Conservation (phyloP, 345 rosid species). For the Camelina sativa region DNA sequence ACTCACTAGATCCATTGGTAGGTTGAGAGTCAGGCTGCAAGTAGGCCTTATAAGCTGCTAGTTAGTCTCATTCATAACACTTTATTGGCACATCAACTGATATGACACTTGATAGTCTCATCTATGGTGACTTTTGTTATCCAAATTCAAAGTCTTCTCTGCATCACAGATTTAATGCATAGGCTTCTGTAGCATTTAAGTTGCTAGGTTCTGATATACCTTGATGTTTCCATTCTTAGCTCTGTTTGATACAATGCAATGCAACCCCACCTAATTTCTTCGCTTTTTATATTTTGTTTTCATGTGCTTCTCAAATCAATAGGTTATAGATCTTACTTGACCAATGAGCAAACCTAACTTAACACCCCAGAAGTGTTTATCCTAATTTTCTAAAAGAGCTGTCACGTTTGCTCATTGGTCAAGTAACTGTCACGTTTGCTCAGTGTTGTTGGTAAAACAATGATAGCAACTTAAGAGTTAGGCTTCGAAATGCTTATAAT, state of each 20-base stretch:
- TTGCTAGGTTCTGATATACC: conserved; percentile 31
- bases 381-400: no score
- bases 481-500: no score
- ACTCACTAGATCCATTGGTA: conserved; percentile 12
- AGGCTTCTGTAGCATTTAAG: conserved; percentile 29
- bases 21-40: conserved; percentile 18
- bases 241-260: conserved; percentile 12
- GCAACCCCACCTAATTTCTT: conserved; percentile 14
- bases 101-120: conserved; percentile 25
- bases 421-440: no score
- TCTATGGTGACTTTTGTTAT: conserved; percentile 23
- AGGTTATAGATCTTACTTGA: conserved; percentile 13
- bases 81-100: conserved; percentile 19
- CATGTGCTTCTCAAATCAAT: conserved; percentile 25
- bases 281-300: conserved; percentile 24
- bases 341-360: no score
- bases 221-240: conserved; percentile 32
- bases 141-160: conserved; percentile 25
- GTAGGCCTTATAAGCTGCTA: conserved; percentile 27
- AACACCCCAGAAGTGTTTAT: no score
- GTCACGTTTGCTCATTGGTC: no score
- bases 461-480: no score
- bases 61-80: conserved; percentile 15
- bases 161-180: conserved; percentile 17
- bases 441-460: no score